Base-by-base conservation (phyloP, 2,329 filamentous ascomycete genomes). In the Bimuria novae-zelandiae region DNA sequence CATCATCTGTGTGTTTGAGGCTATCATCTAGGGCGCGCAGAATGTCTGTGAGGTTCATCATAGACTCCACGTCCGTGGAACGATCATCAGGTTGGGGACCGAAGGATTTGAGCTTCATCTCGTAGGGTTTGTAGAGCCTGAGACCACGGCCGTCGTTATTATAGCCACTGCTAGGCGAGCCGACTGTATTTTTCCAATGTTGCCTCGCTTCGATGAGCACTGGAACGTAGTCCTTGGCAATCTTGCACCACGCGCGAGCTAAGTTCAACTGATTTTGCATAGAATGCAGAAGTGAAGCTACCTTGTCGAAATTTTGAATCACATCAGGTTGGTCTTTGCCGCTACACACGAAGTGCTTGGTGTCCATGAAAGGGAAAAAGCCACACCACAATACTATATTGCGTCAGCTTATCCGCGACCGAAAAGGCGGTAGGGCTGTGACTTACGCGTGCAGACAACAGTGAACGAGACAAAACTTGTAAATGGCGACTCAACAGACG, bases 321-420 rank as follows among this genome's bases (percentile, higher is more conserved):
- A 12, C 14, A 37, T 21, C n/a, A 21, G 21, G 35, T 41, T 19
- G 29, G 22, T 25, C 39, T 39, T 41, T 39, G 32, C 25, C 33
- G 10, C 11, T 68, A 52, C 76, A 76, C 62, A 89, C 81, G 63
- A 82, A 81, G 3, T 76, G 73, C 10, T 81, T 74, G 1, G 76
- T 77, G 60, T 90, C 88, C 84, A 90, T 89, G 52, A 83, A 80
- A 0, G 85, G 85, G 51, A 90, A 90, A 63, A 86, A 83, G 39
- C 80, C 77, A 10, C 83, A 84, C 66, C 90, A 90, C 2, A 89
- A 78, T 29, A 85, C 77, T 33, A 0, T n/a, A 29, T 32, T n/a
- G 14, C 3, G 39, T 64, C 27, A 63, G 57, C 42, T 2, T 36
- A n/a, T 41, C 17, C 4, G 23, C 23, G 11, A 23, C 16, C 12